phyloP scores from a whole-genome alignment of 108 stramenopile species.

The Seminavis robusta region DNA sequence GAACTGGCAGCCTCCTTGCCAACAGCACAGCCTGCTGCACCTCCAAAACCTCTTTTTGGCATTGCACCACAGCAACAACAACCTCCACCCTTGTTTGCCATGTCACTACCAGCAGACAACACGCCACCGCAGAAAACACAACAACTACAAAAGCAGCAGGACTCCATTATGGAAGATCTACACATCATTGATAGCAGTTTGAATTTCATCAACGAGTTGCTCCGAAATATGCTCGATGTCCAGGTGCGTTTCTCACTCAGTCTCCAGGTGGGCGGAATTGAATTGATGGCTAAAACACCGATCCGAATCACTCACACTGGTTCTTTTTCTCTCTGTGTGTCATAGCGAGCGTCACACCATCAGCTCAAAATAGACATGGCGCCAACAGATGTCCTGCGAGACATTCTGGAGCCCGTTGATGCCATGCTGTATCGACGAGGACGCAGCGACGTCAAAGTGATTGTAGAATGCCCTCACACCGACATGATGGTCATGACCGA shows the following conservation, averaged over 20 bases:
- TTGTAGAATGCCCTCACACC: slow-evolving; percentile 25
- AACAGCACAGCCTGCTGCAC: too few relatives aligned
- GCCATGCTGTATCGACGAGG: slow-evolving; percentile 30
- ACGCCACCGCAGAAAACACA: too few relatives aligned
- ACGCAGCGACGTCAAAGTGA: slow-evolving; percentile 7
- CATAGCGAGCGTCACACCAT: slow-evolving; percentile 22
- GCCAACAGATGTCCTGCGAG: slow-evolving; percentile 19
- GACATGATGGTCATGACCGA: slow-evolving; percentile 19
- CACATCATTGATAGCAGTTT: slow-evolving; percentile 20
- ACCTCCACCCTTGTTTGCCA: too few relatives aligned
- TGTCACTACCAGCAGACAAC: too few relatives aligned
- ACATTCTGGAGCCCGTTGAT: slow-evolving; percentile 31
- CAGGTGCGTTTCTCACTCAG: too few relatives aligned
- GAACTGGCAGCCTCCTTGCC: slow-evolving; percentile 2
- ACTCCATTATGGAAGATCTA: slow-evolving; percentile 16
- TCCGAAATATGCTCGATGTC: slow-evolving; percentile 35
- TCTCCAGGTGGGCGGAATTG: too few relatives aligned
- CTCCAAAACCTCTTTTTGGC: too few relatives aligned
- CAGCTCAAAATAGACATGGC: slow-evolving; percentile 15
- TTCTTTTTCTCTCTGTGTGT: too few relatives aligned
- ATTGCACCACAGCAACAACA: too few relatives aligned
- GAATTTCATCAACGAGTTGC: slow-evolving; percentile 23
- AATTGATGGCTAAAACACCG: too few relatives aligned
- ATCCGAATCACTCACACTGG: too few relatives aligned
- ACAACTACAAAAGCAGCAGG: background rate